Base-by-base conservation (phyloP, 2,329 filamentous ascomycete genomes). In the Alternaria ventricosa region DNA sequence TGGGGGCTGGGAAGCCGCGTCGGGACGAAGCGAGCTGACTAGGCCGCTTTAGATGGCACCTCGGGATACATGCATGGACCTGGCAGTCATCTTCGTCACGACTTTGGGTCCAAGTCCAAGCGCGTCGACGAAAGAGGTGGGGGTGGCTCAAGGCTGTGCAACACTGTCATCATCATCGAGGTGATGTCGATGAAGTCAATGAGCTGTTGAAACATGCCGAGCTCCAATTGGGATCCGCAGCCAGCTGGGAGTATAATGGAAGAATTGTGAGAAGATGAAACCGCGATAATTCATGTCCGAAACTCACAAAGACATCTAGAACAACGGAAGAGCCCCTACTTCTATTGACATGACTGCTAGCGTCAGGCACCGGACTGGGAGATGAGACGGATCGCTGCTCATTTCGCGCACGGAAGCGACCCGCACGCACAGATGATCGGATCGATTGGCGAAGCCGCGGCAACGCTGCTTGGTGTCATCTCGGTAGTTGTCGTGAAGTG, bases 11-110 rank as follows among this genome's bases (percentile, higher is more conserved):
- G 41, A 36, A 28, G 27, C 18, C 36, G 28, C 41, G 44, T 43
- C 60, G 60, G 60, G 50, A 54, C 50, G 60, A 63, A 60, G 60
- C 60, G 60, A 63, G 49, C 9, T n/a, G 22, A 20, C 60, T 63
- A 60, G n/a, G 23, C 30, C 11, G 9, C 18, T 49, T 62, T 25
- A 5, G 23, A 56, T 44, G 20, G 36, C 0, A 18, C 36, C 36
- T 11, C 36, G 36, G 22, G 20, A 23, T 46, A 15, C 36, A 41
- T 47, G 50, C 60, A 63, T 60, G 56, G 49, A 45, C 28, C 6
- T 43, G 23, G 23, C 15, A 55, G 56, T 63, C 60, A 22, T 36
- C 44, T 55, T 55, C 60, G 60, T 63, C 60, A 63, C 56, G 49
- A 63, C 60, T 63, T 30, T 7, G 9, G n/a, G 27, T 12, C 25